Base-by-base conservation (phyloP, 2,329 filamentous ascomycete genomes). In the Periconia digitata region DNA sequence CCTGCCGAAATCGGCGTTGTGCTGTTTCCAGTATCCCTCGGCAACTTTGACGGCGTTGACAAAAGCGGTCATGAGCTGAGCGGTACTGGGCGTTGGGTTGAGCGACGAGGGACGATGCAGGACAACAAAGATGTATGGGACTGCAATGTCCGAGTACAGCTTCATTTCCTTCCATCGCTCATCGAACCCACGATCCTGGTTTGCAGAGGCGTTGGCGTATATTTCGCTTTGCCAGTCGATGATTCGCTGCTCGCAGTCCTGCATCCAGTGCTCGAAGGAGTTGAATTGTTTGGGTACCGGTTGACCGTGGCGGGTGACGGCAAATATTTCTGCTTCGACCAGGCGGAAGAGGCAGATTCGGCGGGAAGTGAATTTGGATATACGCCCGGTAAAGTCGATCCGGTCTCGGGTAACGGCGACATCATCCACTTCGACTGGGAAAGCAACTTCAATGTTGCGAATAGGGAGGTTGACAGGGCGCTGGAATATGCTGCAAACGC, bases 101-200 rank as follows among this genome's bases (percentile, higher is more conserved):
- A 55, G 54, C 21, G 54, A 57, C 17, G 65, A 65, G 3, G 65
- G 64, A 2, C 67, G 64, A 42, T 65, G 60, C 10, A 71, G 49
- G n/a, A 56, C 50, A 7, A 69, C 63, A 23, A 63, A 46, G 16
- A 69, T 56, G 38, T 69, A 71, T 4, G 67, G 62, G 3, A 49
- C 52, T 7, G 59, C 63, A 24, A 71, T 69, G 20, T 69, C 64
- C 6, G 66, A 60, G 40, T 70, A 71, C 12, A 70, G 40, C 15
- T 50, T 53, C 67, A 71, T 67, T 48, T 70, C 67, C 29, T 64
- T 62, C 66, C 67, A 71, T 46, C 65, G 51, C 18, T 62, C 50
- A 6, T 55, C 43, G 13, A 69, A 53, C 13, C 53, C 50, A 1
- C 50, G 56, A 38, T 70, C 65, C 23, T 51, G 49, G 43, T 71